These are phyloP conservation scores for Gracilaria domingensis DNA, from an alignment of 23 red algal species.

Conservation along the genomic window DNA sequence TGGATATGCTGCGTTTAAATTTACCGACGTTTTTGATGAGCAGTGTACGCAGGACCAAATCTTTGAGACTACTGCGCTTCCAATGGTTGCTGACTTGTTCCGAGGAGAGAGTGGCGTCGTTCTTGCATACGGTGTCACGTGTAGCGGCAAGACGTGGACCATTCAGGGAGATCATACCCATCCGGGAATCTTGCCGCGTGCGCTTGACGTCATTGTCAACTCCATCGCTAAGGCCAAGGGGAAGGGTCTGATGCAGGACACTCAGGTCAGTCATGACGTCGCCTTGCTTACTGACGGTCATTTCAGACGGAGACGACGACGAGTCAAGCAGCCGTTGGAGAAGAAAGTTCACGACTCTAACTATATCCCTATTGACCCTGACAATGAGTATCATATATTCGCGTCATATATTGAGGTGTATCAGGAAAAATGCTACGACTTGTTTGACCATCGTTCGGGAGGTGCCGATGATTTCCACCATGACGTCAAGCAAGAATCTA, in stretches of 20 bases:
- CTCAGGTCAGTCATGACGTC: slow-evolving; percentile 41
- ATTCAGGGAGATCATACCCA: slow-evolving; percentile 70
- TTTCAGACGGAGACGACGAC: neutral
- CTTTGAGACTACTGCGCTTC: slow-evolving; percentile 53
- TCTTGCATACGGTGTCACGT: slow-evolving; percentile 93
- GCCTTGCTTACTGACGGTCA: slow-evolving; percentile 22
- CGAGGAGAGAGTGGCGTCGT: slow-evolving; percentile 83
- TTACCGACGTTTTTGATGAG: slow-evolving; percentile 38
- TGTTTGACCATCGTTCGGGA: slow-evolving; percentile 55
- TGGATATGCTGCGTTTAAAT: slow-evolving; percentile 45
- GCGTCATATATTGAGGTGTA: slow-evolving; percentile 79
- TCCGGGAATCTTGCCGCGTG: slow-evolving; percentile 83
- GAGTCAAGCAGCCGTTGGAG: neutral
- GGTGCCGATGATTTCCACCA: neutral
- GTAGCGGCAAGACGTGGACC: slow-evolving; percentile 96
- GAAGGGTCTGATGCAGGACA: slow-evolving; percentile 46
- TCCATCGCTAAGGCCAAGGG: slow-evolving; percentile 69
- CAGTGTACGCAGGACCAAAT: slow-evolving; percentile 21
- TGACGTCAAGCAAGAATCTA: slow-evolving; percentile 1
- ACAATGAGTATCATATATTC: slow-evolving; percentile 51
- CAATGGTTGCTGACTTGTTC: slow-evolving; percentile 66
- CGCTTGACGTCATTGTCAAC: slow-evolving; percentile 92
- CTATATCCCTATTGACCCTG: slow-evolving; percentile 37
- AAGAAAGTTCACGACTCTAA: slow-evolving; percentile 55
- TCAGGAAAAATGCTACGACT: slow-evolving; percentile 84